Conservation (phyloP, 2,329 filamentous ascomycete species). For the Paracamarosporium sp. region DNA sequence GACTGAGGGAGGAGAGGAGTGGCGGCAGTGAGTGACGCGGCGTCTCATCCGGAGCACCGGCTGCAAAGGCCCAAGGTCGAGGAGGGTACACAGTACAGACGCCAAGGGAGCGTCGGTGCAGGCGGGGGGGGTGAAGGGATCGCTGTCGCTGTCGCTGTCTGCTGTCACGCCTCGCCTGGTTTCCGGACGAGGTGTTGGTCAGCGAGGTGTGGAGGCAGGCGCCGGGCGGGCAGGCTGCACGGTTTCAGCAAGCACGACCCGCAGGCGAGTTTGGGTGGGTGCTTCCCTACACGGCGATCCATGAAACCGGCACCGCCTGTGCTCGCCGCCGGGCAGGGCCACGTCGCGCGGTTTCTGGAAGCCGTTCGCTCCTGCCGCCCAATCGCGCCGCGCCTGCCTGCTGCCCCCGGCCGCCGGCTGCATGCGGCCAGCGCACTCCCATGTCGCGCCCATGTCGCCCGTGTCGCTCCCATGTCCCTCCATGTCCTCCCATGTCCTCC, state of each 20-base stretch:
- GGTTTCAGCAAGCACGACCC: conserved; percentile 3
- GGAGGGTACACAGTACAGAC: too few species aligned
- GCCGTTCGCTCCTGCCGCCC: conserved; percentile 3
- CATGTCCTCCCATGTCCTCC: too few species aligned
- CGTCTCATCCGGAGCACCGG: not conserved
- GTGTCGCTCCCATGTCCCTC: too few species aligned
- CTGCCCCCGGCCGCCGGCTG: not conserved
- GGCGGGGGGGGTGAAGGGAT: not conserved
- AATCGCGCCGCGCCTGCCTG: not conserved
- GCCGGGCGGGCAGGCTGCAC: not conserved
- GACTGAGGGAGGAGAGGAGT: not conserved
- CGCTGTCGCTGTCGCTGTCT: too few species aligned
- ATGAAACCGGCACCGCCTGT: conserved; percentile 4
- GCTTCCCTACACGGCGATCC: not conserved
- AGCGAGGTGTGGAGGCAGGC: not conserved
- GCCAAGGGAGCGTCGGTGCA: too few species aligned
- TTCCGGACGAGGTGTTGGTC: not conserved
- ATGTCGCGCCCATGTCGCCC: too few species aligned
- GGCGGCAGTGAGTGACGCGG: not conserved
- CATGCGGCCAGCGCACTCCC: not conserved
- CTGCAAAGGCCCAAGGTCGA: not conserved
- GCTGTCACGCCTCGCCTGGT: not conserved
- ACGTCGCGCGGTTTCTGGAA: conserved; percentile 6
- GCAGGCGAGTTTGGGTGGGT: not conserved
- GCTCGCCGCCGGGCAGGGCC: conserved; percentile 2